Conservation (phyloP, 768 basidiomycete species). For the Suillus americanus region DNA sequence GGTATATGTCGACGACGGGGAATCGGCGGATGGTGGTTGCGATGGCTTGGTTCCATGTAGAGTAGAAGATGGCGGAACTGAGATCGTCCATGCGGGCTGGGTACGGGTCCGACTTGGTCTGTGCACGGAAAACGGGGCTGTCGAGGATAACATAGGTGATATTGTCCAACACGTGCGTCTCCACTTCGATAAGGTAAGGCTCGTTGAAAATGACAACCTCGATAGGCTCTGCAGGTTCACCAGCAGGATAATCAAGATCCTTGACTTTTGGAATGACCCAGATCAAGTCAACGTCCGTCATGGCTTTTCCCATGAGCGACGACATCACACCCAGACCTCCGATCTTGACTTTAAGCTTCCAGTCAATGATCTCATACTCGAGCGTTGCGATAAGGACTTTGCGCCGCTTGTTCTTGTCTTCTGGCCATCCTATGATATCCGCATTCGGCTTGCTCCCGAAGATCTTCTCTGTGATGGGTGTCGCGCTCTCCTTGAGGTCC, state of each 20-base stretch:
- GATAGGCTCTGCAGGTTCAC: constrained; percentile 90
- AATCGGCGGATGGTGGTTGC: constrained; percentile 85
- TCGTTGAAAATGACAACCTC: constrained; percentile 97
- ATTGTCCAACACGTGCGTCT: constrained; percentile 90
- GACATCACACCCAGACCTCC: constrained; percentile 99
- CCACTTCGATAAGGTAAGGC: constrained; percentile 93
- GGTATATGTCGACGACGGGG: constrained; percentile 91
- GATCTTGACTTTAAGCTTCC: constrained; percentile 98
- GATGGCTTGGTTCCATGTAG: constrained; percentile 97
- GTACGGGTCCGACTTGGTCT: constrained; percentile 94
- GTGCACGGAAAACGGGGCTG: constrained; percentile 94
- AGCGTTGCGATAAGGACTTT: constrained; percentile 90
- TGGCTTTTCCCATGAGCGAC: constrained; percentile 95
- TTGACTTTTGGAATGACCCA: constrained; percentile 97
- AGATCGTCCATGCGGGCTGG: constrained; percentile 97
- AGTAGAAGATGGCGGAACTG: constrained; percentile 95
- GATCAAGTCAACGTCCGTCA: constrained; percentile 93
- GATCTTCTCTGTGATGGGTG: constrained; percentile 68
- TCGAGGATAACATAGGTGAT: constrained; percentile 95
- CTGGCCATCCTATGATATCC: constrained; percentile 97
- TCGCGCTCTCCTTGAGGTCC: constrained; percentile 62
- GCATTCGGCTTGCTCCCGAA: constrained; percentile 55
- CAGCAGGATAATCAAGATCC: constrained; percentile 89
- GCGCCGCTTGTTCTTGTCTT: constrained; percentile 86
- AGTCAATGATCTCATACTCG: constrained; percentile 96